Base-by-base conservation (phyloP, 2,329 filamentous ascomycete genomes). In the Dothideomycetidae sp. region DNA sequence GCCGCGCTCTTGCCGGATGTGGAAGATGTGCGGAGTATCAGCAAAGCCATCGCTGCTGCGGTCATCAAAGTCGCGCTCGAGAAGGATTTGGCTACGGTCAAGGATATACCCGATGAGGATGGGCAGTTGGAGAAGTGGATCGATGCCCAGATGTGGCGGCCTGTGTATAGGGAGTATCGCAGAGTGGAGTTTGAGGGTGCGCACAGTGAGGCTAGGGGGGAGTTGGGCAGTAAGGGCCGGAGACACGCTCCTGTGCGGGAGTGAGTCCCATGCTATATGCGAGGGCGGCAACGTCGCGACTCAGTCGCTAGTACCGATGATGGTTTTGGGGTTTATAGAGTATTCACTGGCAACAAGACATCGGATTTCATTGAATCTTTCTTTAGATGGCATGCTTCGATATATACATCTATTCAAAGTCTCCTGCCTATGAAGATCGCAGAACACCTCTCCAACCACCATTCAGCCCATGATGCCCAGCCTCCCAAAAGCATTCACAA, bases 1-100 rank as follows among this genome's bases (percentile, higher is more conserved):
- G 72, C 71, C 11, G 79, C 78, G 0, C 61, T 93, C 3, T 57
- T 93, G 1, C 84, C 84, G 0, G 82, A 83, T 41, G 80, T 93
- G 0, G 70, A 72, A 3, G 66, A 77, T 23, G 83, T 88, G 7
- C 65, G 81, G 1, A 68, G 77, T 10, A 78, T 92, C 11, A 88
- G 81, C 48, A 76, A 88, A 3, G 64, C 77, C 30, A 82, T 93
- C 34, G 84, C 84, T 0, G 70, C 70, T 33, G 75, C 71, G 9
- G 81, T 93, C 7, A 82, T 93, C 44, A 69, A 68, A 48, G 68
- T 75, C 5, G 80, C 84, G 0, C 63, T 81, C 1, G 62, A 75
- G 40, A 81, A 90, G 42, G 76, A 69, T 0, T 57, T 88, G 12
- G 74, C 77, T 0, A 71, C 72, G 40, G 68, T 77, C 46, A 52